Evolutionary conservation across 139 green algal genomes (phyloP).

Genomic region (Micractinium conductrix): DNA sequence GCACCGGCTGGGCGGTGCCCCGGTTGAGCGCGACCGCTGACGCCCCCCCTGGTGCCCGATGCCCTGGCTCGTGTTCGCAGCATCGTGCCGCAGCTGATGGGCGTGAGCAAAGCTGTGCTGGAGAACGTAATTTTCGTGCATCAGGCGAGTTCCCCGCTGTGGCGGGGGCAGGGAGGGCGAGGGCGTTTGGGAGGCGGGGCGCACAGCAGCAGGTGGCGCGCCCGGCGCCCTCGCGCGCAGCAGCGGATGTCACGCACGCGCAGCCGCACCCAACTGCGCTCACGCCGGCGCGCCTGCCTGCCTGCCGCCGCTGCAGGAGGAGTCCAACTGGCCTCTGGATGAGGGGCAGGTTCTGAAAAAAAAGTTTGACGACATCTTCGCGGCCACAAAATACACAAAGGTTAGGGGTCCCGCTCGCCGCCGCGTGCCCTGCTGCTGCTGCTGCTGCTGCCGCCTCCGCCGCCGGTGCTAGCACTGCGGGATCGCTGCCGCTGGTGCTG

Average conservation of each 20-base stretch:
- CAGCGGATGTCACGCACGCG: no score
- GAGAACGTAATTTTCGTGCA: constrained; percentile 99
- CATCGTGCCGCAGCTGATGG: constrained; percentile 93
- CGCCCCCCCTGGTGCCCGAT: no score
- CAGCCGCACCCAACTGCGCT: background rate
- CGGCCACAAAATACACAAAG: constrained; percentile 95
- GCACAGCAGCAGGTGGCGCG: no score
- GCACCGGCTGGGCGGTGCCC: no score
- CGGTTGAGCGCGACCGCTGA: no score
- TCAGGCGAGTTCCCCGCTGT: constrained; percentile 52
- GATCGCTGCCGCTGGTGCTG: no score
- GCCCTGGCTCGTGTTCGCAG: constrained; percentile 28
- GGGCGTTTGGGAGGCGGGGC: no score
- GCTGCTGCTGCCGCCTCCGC: no score
- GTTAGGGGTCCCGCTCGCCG: constrained; percentile 26
- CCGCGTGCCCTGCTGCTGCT: no score
- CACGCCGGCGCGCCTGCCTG: background rate
- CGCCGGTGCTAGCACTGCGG: no score
- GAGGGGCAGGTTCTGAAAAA: constrained; percentile 92
- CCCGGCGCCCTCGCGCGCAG: no score
- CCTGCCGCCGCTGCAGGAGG: constrained; percentile 66
- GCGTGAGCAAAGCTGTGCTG: constrained; percentile 92
- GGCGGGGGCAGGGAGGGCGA: no score
- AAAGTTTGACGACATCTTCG: constrained; percentile 99
- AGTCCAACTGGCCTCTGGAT: constrained; percentile 96